A percentile compares a stretch with the other conserved stretches of the same genome.
These are phyloP conservation scores for Asparagopsis taxiformis DNA, from an alignment of 31 red algal genomes.

Conservation along the genomic window DNA sequence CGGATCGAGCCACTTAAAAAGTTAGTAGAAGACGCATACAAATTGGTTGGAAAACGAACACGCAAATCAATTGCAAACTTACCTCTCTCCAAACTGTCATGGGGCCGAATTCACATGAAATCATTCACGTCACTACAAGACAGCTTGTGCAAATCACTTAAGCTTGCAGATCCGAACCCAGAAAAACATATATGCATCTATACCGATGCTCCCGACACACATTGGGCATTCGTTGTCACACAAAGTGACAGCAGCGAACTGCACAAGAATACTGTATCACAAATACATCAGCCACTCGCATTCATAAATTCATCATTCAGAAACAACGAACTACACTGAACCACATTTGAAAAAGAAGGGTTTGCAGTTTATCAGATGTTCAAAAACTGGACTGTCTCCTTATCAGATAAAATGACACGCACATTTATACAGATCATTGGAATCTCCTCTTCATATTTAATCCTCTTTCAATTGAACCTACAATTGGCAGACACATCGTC, in stretches of 20 bases:
- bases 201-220: neutral
- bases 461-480: neutral
- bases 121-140: neutral
- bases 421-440: slow-evolving; percentile 3
- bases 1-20: neutral
- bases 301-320: neutral
- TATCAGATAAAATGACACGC: neutral
- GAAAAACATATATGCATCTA: neutral
- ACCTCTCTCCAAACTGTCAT: neutral
- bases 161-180: neutral
- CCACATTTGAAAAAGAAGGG: slow-evolving; percentile 10
- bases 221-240: neutral
- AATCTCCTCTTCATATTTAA: slow-evolving; percentile 16
- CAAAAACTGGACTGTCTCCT: slow-evolving; percentile 6
- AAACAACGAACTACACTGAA: neutral
- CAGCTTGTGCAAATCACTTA: neutral
- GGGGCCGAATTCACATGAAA: neutral
- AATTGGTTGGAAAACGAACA: neutral
- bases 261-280: neutral
- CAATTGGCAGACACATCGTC: neutral
- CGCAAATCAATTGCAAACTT: neutral
- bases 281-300: slow-evolving; percentile 2
- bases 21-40: slow-evolving; percentile 2
- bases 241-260: neutral
- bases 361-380: slow-evolving; percentile 8